Percentiles rank a stretch among this genome's conserved stretches.
Conservation (phyloP, 2,329 filamentous ascomycete genomes). For the Hypoxylon sp. region DNA sequence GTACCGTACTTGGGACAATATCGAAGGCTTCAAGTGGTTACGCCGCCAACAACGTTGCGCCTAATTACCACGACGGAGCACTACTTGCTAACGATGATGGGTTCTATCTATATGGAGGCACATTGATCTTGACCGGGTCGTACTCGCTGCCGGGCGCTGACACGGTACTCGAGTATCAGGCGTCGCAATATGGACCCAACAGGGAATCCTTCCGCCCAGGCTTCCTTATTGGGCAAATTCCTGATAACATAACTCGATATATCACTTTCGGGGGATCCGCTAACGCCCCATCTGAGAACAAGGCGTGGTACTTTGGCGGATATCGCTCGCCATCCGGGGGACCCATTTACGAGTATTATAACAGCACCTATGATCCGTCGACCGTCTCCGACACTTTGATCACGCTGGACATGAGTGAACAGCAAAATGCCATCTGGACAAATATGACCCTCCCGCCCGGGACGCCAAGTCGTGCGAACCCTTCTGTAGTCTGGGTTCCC, state of each 20-base stretch:
- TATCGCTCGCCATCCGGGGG: conserved; percentile 67
- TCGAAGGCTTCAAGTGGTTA: conserved; percentile 64
- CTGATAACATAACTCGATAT: conserved; percentile 69
- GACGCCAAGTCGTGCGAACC: conserved; percentile 70
- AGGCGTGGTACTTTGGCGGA: conserved; percentile 80
- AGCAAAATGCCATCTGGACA: conserved; percentile 67
- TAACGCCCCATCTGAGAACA: conserved; percentile 77
- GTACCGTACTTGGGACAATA: conserved; percentile 63
- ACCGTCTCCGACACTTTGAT: conserved; percentile 71
- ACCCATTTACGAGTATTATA: conserved; percentile 60
- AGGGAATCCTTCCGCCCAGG: conserved; percentile 61
- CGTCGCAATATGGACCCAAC: conserved; percentile 65
- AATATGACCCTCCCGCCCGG: conserved; percentile 67
- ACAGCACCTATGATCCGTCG: conserved; percentile 58
- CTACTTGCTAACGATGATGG: conserved; percentile 76
- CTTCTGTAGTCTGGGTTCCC: conserved; percentile 81
- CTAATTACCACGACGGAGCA: conserved; percentile 73
- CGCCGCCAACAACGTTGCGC: conserved; percentile 65
- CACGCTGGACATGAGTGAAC: conserved; percentile 70
- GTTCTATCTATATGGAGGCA: conserved; percentile 75
- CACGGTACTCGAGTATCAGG: conserved; percentile 65
- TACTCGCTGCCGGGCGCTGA: conserved; percentile 60
- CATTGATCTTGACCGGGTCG: conserved; percentile 56
- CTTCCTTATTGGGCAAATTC: conserved; percentile 60
- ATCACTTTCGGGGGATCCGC: conserved; percentile 75